Evolutionary conservation across 148 eudicot genomes (phyloP).

Genomic region (Salicornia ramosissima): DNA sequence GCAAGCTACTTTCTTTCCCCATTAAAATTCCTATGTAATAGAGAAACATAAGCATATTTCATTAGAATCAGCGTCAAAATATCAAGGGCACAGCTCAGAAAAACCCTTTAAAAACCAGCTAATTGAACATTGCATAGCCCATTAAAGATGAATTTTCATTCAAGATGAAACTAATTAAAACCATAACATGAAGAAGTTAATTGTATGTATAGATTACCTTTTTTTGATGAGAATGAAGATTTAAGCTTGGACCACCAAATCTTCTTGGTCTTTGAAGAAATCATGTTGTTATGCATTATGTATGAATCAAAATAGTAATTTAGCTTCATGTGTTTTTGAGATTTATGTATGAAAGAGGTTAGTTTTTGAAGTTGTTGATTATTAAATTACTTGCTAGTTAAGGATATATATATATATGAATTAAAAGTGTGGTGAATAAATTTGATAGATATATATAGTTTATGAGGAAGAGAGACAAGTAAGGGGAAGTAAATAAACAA

Average conservation of each 20-base stretch:
- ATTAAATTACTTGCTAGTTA: conserved; percentile 7
- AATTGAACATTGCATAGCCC: too few species aligned
- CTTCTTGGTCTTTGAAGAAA: conserved; percentile 16
- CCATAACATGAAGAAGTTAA: not conserved
- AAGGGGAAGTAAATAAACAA: conserved; percentile 23
- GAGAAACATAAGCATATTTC: not conserved
- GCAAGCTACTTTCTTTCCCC: conserved; percentile 15
- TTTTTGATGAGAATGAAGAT: conserved; percentile 18
- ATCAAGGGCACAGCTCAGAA: too few species aligned
- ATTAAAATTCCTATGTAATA: conserved; percentile 26
- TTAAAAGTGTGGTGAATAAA: not conserved
- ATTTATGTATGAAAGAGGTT: not conserved
- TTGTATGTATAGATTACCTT: conserved; percentile 10
- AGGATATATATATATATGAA: conserved; percentile 3
- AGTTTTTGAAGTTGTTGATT: not conserved
- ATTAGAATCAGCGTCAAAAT: not conserved
- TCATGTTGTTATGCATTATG: not conserved
- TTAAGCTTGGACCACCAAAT: conserved; percentile 25
- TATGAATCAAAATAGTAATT: conserved; percentile 8
- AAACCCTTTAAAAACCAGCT: too few species aligned
- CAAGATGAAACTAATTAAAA: not conserved
- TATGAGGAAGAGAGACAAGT: too few species aligned
- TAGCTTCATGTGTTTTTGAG: not conserved
- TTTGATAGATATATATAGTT: not conserved
- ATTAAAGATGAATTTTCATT: too few species aligned